Evolutionary conservation across 345 rosid genomes (phyloP).

Genomic region (Limnanthes douglasii): DNA sequence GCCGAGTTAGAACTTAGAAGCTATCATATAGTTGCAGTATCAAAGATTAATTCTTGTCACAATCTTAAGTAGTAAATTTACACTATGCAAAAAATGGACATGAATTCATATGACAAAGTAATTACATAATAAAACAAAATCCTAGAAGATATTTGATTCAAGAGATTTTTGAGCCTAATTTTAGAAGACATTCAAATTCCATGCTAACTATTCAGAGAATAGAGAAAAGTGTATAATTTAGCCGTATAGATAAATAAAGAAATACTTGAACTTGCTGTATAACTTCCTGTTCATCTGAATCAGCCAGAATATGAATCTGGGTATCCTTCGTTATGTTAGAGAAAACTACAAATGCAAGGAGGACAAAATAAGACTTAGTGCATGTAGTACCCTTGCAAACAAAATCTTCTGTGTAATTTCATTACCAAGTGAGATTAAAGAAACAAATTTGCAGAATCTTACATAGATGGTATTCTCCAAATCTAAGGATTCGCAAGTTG

Average conservation of each 20-base stretch:
- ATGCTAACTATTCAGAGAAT: background rate
- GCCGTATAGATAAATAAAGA: conserved; percentile 1
- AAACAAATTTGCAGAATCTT: conserved; percentile 12
- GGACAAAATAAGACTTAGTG: too few relatives aligned
- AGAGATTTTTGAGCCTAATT: background rate
- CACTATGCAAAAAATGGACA: too few relatives aligned
- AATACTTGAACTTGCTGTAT: conserved; percentile 93
- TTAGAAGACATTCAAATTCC: background rate
- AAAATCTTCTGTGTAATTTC: background rate
- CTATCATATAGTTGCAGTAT: too few relatives aligned
- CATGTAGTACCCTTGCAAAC: too few relatives aligned
- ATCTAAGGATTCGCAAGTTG: conserved; percentile 78
- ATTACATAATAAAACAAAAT: too few relatives aligned
- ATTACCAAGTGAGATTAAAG: too few relatives aligned
- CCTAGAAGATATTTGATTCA: background rate
- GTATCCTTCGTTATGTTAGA: conserved; percentile 94
- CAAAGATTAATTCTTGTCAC: too few relatives aligned
- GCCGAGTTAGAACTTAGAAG: too few relatives aligned
- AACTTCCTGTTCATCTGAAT: conserved; percentile 95
- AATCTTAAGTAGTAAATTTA: too few relatives aligned
- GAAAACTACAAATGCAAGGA: conserved; percentile 54
- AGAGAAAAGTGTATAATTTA: background rate
- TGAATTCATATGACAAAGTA: too few relatives aligned
- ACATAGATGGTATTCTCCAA: conserved; percentile 91
- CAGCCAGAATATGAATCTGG: conserved; percentile 90